phyloP scores from a whole-genome alignment of 352 stramenopile species.

The Pythium periplocum region DNA sequence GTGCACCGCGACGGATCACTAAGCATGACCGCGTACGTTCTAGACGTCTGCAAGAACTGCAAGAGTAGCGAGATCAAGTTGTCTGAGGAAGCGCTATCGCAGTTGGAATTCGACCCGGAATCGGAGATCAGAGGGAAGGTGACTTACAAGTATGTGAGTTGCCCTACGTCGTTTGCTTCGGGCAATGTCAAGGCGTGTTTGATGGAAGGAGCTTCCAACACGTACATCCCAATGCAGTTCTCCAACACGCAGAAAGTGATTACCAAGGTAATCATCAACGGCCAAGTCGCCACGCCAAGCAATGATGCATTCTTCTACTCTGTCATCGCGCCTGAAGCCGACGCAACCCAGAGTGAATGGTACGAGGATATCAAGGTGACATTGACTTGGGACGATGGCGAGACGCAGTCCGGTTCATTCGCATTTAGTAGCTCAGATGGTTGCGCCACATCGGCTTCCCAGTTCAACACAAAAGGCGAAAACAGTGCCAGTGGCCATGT shows the following conservation, averaged over 20 bases:
- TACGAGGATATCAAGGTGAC: conserved; percentile 59
- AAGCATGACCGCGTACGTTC: conserved; percentile 58
- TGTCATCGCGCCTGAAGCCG: conserved; percentile 34
- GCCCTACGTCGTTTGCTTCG: conserved; percentile 49
- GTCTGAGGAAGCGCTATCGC: conserved; percentile 33
- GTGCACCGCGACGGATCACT: conserved; percentile 37
- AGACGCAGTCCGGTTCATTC: conserved; percentile 54
- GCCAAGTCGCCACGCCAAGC: conserved; percentile 36
- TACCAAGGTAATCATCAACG: conserved; percentile 48
- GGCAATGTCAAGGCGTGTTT: conserved; percentile 75
- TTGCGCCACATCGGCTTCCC: conserved; percentile 54
- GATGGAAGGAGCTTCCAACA: conserved; percentile 73
- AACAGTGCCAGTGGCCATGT: conserved; percentile 24
- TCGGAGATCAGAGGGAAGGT: conserved; percentile 36
- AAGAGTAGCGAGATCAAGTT: conserved; percentile 42
- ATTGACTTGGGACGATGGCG: conserved; percentile 44
- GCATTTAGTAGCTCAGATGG: conserved; percentile 44
- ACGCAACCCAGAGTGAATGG: conserved; percentile 38
- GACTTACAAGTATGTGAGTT: conserved; percentile 57
- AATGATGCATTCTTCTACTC: conserved; percentile 59
- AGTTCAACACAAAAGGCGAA: conserved; percentile 37
- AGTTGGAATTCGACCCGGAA: conserved; percentile 40
- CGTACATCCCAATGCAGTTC: conserved; percentile 81
- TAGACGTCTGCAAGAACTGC: conserved; percentile 62
- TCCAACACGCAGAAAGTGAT: conserved; percentile 80